Base-by-base conservation (phyloP, 2,329 filamentous ascomycete species). In the Lasiodiplodia gonubiensis region DNA sequence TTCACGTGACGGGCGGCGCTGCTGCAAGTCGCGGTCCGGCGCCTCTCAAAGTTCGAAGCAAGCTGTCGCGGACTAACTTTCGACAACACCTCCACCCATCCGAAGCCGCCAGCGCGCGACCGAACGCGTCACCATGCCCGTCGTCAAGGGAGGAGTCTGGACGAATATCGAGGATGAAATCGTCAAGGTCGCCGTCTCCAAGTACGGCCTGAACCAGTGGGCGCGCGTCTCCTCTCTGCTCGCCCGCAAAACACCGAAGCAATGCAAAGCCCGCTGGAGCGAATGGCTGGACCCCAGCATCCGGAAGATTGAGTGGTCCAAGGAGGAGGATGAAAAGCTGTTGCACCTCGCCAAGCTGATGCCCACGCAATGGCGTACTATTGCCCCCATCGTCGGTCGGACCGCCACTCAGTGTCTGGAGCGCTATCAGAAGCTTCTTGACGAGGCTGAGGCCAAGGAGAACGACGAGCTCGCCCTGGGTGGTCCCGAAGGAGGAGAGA, bases 251-350 rank as follows among this genome's bases (percentile, higher is more conserved):
- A 98, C 95, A 37, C 90, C 95, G 63, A 99, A 99, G 83, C 95
- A 99, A 83, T 99, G 95, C 88, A 99, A 99, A 83, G 94, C 95
- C 69, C 88, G 95, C 83, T 99, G 95, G 95, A 89, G 90, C 78
- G 94, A 99, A 86, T 99, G 95, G 94, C 88, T 99, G 72, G 95
- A 99, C 77, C 95, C 95, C 23, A 92, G 92, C 77, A 98, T 99
- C 83, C 92, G 94, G 76, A 99, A 99, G 85, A 95, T 97, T 73
- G 95, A 99, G 83, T 99, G 95, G 94, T 97, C 93, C 78, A 92
- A 95, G 76, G 95, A 99, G 80, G 95, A 99, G 79, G 95, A 99
- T 79, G 95, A 99, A 84, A 97, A 97, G 83, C 86, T 99, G 69
- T 82, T 99, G 74, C 95, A 98, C 76, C 86, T 99, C 75, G 95